Conservation (phyloP, 2,329 filamentous ascomycete genomes). For the Gremmenia infestans region DNA sequence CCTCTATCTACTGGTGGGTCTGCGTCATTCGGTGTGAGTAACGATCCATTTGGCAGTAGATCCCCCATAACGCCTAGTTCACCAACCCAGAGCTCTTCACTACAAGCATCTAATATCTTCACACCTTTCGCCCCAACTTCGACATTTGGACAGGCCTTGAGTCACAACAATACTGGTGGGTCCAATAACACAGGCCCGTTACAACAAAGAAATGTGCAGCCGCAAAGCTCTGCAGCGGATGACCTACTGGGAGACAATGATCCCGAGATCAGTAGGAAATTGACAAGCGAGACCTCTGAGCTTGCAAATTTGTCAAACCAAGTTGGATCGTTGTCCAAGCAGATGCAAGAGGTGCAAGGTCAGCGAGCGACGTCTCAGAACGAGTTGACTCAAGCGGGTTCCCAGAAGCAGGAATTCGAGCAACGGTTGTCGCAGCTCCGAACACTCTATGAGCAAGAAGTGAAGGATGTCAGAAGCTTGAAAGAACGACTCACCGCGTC, state of each 20-base stretch:
- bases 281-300: slow-evolving; percentile 86
- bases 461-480: slow-evolving; percentile 74
- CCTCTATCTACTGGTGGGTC: slow-evolving; percentile 73
- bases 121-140: slow-evolving; percentile 92
- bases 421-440: slow-evolving; percentile 80
- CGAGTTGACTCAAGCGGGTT: slow-evolving; percentile 73
- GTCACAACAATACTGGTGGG: slow-evolving; percentile 67
- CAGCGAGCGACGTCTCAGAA: slow-evolving; percentile 76
- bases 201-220: slow-evolving; percentile 34
- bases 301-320: slow-evolving; percentile 95
- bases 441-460: slow-evolving; percentile 87
- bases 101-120: slow-evolving; percentile 45
- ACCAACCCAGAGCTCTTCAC: slow-evolving; percentile 21
- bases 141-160: slow-evolving; percentile 80
- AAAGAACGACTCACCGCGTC: slow-evolving; percentile 77
- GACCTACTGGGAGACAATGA: slow-evolving; percentile 91
- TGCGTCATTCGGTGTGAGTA: slow-evolving; percentile 47
- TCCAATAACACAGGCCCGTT: slow-evolving; percentile 35
- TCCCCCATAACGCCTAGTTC: slow-evolving; percentile 25
- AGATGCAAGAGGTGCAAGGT: slow-evolving; percentile 88
- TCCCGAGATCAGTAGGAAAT: slow-evolving; percentile 78
- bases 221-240: slow-evolving; percentile 54
- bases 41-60: slow-evolving; percentile 40
- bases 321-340: slow-evolving; percentile 81
- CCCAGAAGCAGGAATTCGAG: slow-evolving; percentile 92